These are phyloP conservation scores for Suhomyces atakaporum DNA, from an alignment of 1,139 yeast species.

Conservation along the genomic window DNA sequence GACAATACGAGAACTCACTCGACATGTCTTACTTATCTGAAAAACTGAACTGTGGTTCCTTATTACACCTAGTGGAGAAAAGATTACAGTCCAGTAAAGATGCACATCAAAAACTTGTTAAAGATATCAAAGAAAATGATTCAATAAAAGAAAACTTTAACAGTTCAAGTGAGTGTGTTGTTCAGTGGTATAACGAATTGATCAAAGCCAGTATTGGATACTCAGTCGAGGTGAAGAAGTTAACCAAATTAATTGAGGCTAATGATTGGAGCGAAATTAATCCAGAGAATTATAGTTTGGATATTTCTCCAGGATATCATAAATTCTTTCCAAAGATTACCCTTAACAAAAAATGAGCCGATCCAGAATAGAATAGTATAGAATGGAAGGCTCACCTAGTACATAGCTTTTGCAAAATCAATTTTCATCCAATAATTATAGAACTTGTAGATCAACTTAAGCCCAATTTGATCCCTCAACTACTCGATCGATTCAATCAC, in stretches of 20 bases:
- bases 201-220: slow-evolving; percentile 28
- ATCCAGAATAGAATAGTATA: too few relatives aligned
- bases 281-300: slow-evolving; percentile 17
- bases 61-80: slow-evolving; percentile 14
- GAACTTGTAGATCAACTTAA: too few relatives aligned
- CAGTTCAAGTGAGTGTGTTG: slow-evolving; percentile 18
- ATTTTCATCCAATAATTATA: too few relatives aligned
- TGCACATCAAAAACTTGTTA: slow-evolving; percentile 10
- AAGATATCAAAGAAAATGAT: slow-evolving; percentile 14
- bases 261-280: slow-evolving; percentile 8
- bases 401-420: too few relatives aligned
- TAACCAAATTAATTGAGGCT: slow-evolving; percentile 14
- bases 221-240: slow-evolving; percentile 22
- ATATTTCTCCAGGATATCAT: slow-evolving; percentile 34
- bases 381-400: too few relatives aligned
- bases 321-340: slow-evolving; percentile 41
- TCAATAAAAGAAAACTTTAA: slow-evolving; percentile 19
- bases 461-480: too few relatives aligned
- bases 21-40: slow-evolving; percentile 10
- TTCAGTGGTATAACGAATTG: slow-evolving; percentile 26
- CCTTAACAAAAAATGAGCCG: slow-evolving; percentile 5
- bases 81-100: slow-evolving; percentile 14
- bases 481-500: slow-evolving; percentile 3
- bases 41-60: slow-evolving; percentile 11
- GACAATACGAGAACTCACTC: slow-evolving; percentile 29